Base-by-base conservation (phyloP, 116 monocot genomes). In the Dioscorea cayenensis region DNA sequence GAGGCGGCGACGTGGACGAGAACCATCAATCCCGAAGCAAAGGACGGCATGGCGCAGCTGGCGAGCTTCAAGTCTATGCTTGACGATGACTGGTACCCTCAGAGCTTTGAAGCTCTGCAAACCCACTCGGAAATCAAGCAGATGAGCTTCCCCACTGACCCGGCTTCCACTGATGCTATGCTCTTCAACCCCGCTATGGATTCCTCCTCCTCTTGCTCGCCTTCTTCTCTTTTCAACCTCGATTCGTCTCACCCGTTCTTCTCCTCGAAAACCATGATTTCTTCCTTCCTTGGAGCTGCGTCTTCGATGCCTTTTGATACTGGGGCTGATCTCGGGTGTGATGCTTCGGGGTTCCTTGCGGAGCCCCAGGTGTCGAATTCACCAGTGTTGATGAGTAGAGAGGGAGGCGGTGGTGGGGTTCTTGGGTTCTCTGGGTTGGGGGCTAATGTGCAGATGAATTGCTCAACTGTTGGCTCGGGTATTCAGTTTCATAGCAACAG, bases 271-370 rank as follows among this genome's bases (percentile, higher is more conserved):
- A 59, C 59, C 50, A 51, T 79, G 19, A 66, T 79, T 8, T 72
- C 81, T 4, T 88, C 88, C 6, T 73, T 87, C 49, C 74, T 87
- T 59, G 66, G 28, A 59, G 60, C 66, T 22, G 72, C 77, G 50
- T 84, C 63, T 79, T 72, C 84, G 73, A 80, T 73, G 75, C 89
- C 83, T 5, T 82, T 82, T 49, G 85, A 85, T 37, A 14, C 77
- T 67, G 73, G 74, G 4, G 76, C 80, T 70, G 89, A 80, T 37
- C 73, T 75, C 64, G 74, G 61, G n/a, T 74, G 67, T 68, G 84
- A 83, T 35, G 25, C 73, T 27, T 61, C 80, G 7, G 75, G 71
- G 28, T 78, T 83, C 35, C 36, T 83, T 36, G 48, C 55, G 5
- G 50, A 67, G 7, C 37, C 75, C 60, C 82, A 60, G 63, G 36